Conservation (phyloP, 176 grass and related monocot genomes). For the Dendrocalamus sinicus region DNA sequence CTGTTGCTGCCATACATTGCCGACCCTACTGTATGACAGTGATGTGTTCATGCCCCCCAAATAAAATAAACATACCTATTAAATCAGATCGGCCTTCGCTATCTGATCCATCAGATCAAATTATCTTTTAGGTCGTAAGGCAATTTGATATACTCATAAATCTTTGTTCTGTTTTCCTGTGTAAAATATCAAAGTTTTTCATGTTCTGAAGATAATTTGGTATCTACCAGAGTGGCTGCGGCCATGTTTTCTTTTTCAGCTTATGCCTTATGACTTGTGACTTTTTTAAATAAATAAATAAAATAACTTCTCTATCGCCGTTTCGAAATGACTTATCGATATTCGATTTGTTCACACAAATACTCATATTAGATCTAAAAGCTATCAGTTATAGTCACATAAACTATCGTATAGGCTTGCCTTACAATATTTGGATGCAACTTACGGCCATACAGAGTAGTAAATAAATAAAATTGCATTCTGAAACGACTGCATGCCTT, state of each 20-base stretch:
- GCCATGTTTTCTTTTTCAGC: no score
- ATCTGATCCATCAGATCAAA: constrained; percentile 31
- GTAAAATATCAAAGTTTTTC: background rate
- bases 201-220: background rate
- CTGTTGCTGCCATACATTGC: constrained; percentile 25
- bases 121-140: constrained; percentile 1
- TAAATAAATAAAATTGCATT: background rate
- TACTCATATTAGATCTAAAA: no score
- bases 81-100: constrained; percentile 36
- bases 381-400: no score
- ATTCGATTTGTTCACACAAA: no score
- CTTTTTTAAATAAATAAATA: no score
- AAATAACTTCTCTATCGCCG: rapidly evolving
- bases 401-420: background rate
- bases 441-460: background rate
- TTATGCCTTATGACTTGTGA: no score
- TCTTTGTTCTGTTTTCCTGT: background rate
- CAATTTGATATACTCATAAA: background rate
- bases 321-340: no score
- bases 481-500: background rate
- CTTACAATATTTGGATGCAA: background rate
- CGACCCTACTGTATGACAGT: constrained; percentile 39
- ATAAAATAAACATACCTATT: background rate
- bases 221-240: background rate
- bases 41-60: constrained; percentile 27